Evolutionary conservation across 1,284 basidiomycete species (phyloP), one percentile per base, ranked within the genome.

Genomic region (Ustanciosporium gigantosporum): DNA sequence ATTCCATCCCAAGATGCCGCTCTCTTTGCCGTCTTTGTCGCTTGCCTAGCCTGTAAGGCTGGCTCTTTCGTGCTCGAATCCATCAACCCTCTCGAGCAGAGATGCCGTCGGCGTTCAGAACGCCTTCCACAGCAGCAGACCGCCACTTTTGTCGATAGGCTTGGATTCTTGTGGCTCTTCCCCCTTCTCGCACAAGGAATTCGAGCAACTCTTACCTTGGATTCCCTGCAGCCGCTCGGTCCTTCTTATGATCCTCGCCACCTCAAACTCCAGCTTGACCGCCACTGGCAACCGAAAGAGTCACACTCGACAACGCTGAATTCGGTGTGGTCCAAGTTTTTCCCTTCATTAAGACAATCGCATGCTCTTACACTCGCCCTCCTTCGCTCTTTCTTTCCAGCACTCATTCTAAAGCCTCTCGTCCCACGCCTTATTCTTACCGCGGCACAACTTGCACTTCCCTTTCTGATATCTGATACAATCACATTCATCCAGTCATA

Each of bases 401-500:
- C 53, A n/a, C 62, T 56, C 11, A 29, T 29, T 52, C 58, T 3
- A n/a, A 13, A 9, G 51, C 39, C 3, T 25, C 59, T 2, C 20
- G 64, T n/a, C 44, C 48, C 5, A 59, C 66, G 5, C 31, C 48
- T n/a, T 19, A 36, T 60, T 29, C 24, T 42, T 19, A 46, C 48
- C 11, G 44, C 48, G 8, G 42, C 49, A 13, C 37, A 25, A 23
- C 48, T 66, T 2, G 43, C 46, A 16, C 56, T 58, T 24, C 66
- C 66, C 2, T 66, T 46, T 25, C 38, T 69, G 22, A 41, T 69
- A 48, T 39, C 39, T 25, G 31, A 45, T n/a, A 59, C 65, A 8
- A 43, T 69, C 17, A 23, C 36, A 31, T 69, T 68, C 25, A 43
- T 57, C 23, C 48, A 64, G 37, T 46, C 36, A 3, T 55, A 39